Evolutionary conservation across 306 rosid genomes (phyloP), one percentile per base, ranked within the genome.

Genomic region (Quercus suber): DNA sequence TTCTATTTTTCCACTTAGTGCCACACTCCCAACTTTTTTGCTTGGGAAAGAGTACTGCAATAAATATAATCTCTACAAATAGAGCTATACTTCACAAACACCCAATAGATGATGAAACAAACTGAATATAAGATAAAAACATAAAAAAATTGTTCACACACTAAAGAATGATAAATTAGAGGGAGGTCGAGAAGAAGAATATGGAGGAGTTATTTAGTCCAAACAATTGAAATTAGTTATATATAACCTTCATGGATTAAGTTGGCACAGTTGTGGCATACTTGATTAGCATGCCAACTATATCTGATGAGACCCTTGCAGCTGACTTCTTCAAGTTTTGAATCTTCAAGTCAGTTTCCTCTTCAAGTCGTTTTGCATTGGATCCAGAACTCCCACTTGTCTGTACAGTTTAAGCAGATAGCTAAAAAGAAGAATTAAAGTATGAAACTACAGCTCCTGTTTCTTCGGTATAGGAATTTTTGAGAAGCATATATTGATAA

Each of bases 351-450:
- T 88, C 85, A 23, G 96, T 93, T 78, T 93, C 94, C 65, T 83
- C 89, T 20, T 91, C 96, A n/a, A 93, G 96, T 76, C 85, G 84
- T 73, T 83, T 89, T 2, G 87, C 92, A 76, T 85, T 84, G 23
- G 87, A 75, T 72, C 91, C 97, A 13, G 97, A 86, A 76, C 70
- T 88, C 43, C 88, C 91, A 79, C 81, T 92, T 35, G 81, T 86
- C 96, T 92, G 70, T 63, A 69, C 1, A 76, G 73, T 73, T 56
- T 43, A 52, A 27, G 41, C 28, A 15, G 74, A n/a, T 9, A 41
- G 18, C 0, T 52, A 31, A 75, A 18, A 12, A 80, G 76, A 28
- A 28, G 6, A 59, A 81, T 69, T 70, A 49, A 49, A 49, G 17
- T 49, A 49, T 12, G 53, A 49, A 49, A 49, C 53, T 49, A 11